Conservation (phyloP, 139 green algal genomes). For the Marvania coccoides region DNA sequence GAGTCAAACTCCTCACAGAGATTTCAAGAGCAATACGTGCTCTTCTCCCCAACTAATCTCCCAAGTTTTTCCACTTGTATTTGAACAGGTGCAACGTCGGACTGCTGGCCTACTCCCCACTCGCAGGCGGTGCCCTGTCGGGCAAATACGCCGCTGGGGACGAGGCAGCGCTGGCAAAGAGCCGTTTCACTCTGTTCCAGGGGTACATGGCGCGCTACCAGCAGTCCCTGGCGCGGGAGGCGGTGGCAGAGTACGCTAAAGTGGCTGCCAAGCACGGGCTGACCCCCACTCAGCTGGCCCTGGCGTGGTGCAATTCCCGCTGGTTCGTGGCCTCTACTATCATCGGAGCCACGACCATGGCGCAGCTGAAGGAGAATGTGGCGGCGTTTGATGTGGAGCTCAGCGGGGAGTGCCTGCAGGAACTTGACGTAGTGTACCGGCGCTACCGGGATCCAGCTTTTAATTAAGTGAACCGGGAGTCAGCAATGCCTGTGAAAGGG, state of each 20-base stretch:
- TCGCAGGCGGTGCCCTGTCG: slow-evolving; percentile 52
- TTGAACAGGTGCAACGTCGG: slow-evolving; percentile 79
- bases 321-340: slow-evolving; percentile 72
- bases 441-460: slow-evolving; percentile 52
- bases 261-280: slow-evolving; percentile 67
- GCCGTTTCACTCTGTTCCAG: slow-evolving; percentile 69
- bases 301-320: slow-evolving; percentile 68
- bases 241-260: slow-evolving; percentile 55
- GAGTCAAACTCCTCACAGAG: background rate
- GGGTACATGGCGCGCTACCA: slow-evolving; percentile 64
- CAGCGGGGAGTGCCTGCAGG: slow-evolving; percentile 41
- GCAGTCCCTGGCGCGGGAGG: slow-evolving; percentile 40
- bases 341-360: slow-evolving; percentile 83
- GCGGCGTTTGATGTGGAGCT: slow-evolving; percentile 56
- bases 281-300: slow-evolving; percentile 69
- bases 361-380: slow-evolving; percentile 82
- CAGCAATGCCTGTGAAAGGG: too few species aligned
- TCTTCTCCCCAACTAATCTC: slow-evolving; percentile 13
- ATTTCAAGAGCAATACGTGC: background rate
- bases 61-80: too few species aligned
- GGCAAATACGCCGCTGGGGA: slow-evolving; percentile 58
- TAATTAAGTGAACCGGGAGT: too few species aligned
- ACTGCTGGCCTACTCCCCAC: slow-evolving; percentile 77
- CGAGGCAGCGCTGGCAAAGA: slow-evolving; percentile 8
- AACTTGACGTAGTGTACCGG: slow-evolving; percentile 51